These are phyloP conservation scores for Fomitopsis serialis DNA, from an alignment of 768 basidiomycete species.

Conservation along the genomic window DNA sequence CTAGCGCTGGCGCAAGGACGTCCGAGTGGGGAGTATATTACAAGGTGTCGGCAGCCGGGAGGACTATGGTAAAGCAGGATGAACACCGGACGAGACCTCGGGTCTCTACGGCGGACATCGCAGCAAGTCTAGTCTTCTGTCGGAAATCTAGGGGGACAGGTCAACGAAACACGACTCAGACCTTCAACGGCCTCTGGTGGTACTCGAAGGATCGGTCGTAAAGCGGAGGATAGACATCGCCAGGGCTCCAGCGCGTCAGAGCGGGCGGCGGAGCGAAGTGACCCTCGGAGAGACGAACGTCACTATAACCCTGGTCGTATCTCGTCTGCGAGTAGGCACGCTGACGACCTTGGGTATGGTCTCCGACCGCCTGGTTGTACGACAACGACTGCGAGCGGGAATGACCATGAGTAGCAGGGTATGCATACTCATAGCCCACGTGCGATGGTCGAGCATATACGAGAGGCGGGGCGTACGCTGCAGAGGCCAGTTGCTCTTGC, in stretches of 20 bases:
- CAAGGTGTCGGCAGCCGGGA: conserved; percentile 14
- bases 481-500: conserved; percentile 9
- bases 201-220: conserved; percentile 21
- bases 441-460: conserved; percentile 8
- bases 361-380: conserved; percentile 44
- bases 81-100: conserved; percentile 8
- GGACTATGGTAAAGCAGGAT: conserved; percentile 20
- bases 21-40: conserved; percentile 19
- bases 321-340: conserved; percentile 58
- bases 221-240: conserved; percentile 16
- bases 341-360: conserved; percentile 40
- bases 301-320: conserved; percentile 48
- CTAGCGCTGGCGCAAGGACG: conserved; percentile 26
- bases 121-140: conserved; percentile 21
- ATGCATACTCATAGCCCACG: conserved; percentile 18
- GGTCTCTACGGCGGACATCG: conserved; percentile 9
- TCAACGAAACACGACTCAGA: conserved; percentile 10
- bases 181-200: conserved; percentile 18
- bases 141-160: conserved; percentile 14
- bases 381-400: conserved; percentile 55
- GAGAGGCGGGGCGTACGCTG: conserved; percentile 5
- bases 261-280: conserved; percentile 33
- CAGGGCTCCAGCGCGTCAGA: conserved; percentile 1
- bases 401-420: conserved; percentile 30
- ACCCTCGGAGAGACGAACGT: conserved; percentile 37